Evolutionary conservation across 306 rosid species (phyloP), one percentile per base, ranked within the genome.

Genomic region (Ceratonia siliqua): DNA sequence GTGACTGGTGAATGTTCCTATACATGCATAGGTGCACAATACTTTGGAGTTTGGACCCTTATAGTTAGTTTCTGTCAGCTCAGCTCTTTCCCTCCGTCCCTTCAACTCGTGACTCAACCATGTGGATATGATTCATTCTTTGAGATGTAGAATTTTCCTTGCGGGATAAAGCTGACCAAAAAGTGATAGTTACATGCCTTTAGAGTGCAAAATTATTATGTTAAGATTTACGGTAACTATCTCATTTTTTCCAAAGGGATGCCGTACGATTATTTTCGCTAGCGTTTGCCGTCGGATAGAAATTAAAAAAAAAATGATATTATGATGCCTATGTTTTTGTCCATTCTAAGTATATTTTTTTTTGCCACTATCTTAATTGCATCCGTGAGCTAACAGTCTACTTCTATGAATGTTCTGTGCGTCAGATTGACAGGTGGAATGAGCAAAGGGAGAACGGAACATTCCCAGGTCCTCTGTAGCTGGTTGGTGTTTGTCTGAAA

Each of bases 371-470:
- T 33, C 2, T 72, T 71, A 38, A 18, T 49, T 43, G 53, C 35
- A 25, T 18, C 25, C 17, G 5, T 17, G n/a, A 48, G 46, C 81
- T 65, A 62, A 68, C 72, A 3, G 1, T 62, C 54, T 14, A 11
- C 33, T 73, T 54, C 62, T 28, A 35, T 57, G 6, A n/a, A 15
- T 70, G 52, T 68, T 62, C 72, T 48, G 28, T 71, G 62, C 68
- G 57, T 55, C 93, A 95, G 99, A 50, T 95, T 54, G 99, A 95
- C 45, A 85, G 88, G 74, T 92, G 99, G 99, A 95, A 95, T 41
- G 99, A 95, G 81, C 99, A 92, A 79, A 91, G 98, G 81, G 99
- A 92, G 87, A 92, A 86, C 1, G 98, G 99, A 87, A 83, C 96
- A 66, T 95, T 92, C 80, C 99, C 99, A 10, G 98, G 99, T 35